Evolutionary conservation across 768 basidiomycete genomes (phyloP), one percentile per base, ranked within the genome.

Genomic region (Porpolomopsis calyptriformis): DNA sequence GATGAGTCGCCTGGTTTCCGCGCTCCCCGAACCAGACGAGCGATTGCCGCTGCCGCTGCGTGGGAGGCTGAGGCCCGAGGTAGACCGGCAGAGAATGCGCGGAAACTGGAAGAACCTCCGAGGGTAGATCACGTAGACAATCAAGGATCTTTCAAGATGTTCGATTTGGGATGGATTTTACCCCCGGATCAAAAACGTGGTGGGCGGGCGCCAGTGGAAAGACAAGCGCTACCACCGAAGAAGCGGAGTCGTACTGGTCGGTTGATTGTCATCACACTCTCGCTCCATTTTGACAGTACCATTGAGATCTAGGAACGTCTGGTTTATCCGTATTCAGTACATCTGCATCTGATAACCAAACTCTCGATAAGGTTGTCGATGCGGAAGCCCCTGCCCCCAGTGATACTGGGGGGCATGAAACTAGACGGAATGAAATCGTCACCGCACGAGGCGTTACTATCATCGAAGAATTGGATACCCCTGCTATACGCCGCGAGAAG

Each of bases 161-260:
- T 94, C 64, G 82, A 96, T 48, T 68, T 71, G 19, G 91, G 91
- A 0, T 93, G 89, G 90, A 87, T 94, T 6, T 64, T 93, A 11
- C 85, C 88, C 19, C 68, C 78, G 2, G 85, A 83, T 26, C 74
- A 78, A 43, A 74, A 77, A 52, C 72, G 90, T 25, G 74, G 79
- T 24, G 78, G 78, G 18, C 66, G 84, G 11, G 60, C 63, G 18
- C 57, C 67, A 11, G 50, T 70, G 8, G 77, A 78, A 20, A 65
- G 70, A 31, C 61, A 60, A n/a, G 54, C 58, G 3, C 50, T 68
- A 24, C 74, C 78, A 8, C 75, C 78, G 16, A 76, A 66, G 61
- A 82, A 80, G 63, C 70, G 67, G 27, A 64, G 64, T 49, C 74
- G 74, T 40, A 69, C 64, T 18, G 70, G 78, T 68, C 47, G 35